Evolutionary conservation across 208 protist genomes (phyloP).

Genomic region (Acanthamoeba lenticulata): DNA sequence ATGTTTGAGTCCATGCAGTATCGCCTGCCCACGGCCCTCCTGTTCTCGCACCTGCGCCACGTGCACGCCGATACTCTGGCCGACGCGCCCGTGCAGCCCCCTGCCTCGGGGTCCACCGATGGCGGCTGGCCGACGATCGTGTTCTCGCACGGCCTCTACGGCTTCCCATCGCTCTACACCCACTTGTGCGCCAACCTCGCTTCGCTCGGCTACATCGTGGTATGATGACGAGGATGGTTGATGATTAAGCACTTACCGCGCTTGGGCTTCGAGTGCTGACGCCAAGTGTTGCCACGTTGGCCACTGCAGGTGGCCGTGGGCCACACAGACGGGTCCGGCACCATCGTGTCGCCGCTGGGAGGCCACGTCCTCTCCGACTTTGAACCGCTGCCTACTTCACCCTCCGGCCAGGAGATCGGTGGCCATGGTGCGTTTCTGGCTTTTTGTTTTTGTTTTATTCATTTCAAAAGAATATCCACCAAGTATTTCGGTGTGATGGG

Average conservation of each 20-base stretch:
- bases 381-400: slow-evolving; percentile 3
- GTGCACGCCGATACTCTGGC: not conserved
- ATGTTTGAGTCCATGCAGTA: slow-evolving; percentile 57
- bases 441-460: not conserved
- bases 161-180: slow-evolving; percentile 44
- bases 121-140: not conserved
- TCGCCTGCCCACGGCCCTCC: not conserved
- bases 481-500: not conserved
- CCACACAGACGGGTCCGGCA: slow-evolving; percentile 31
- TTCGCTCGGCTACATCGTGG: slow-evolving; percentile 36
- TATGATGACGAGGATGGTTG: not conserved
- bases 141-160: slow-evolving; percentile 53
- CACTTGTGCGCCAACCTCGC: slow-evolving; percentile 7
- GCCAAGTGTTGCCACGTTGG: too few species aligned
- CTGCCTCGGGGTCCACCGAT: not conserved
- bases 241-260: not conserved
- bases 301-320: slow-evolving; percentile 43
- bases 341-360: not conserved
- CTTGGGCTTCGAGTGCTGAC: too few species aligned
- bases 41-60: slow-evolving; percentile 44
- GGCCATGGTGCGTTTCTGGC: not conserved
- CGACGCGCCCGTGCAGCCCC: not conserved
- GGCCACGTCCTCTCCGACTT: not conserved
- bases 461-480: not conserved
- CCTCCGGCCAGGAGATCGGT: not conserved